Conservation (phyloP, 2,329 filamentous ascomycete genomes). For the Aspergillus spinulosporus region DNA sequence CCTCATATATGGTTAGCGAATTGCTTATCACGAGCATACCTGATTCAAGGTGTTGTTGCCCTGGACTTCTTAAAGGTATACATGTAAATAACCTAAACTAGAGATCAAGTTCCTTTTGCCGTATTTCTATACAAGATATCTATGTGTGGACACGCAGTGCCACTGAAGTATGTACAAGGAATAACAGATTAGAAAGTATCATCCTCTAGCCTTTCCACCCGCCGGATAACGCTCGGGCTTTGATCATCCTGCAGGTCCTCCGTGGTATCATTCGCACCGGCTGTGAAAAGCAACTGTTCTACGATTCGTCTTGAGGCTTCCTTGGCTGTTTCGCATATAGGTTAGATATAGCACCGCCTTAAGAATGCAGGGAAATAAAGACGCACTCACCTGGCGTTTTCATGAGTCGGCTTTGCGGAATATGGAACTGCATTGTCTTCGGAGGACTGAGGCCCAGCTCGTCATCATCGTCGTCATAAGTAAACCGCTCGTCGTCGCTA, state of each 20-base stretch:
- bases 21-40: not conserved
- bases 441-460: slow-evolving; percentile 77
- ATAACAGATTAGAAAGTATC: slow-evolving; percentile 44
- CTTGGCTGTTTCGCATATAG: slow-evolving; percentile 37
- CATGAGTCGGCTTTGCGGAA: slow-evolving; percentile 51
- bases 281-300: slow-evolving; percentile 49
- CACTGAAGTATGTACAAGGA: not conserved
- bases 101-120: not conserved
- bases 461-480: slow-evolving; percentile 62
- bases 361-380: not conserved
- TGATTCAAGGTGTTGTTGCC: not conserved
- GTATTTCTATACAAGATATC: not conserved
- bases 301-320: slow-evolving; percentile 54
- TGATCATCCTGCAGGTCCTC: slow-evolving; percentile 41
- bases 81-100: not conserved
- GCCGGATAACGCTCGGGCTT: slow-evolving; percentile 49
- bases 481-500: slow-evolving; percentile 66
- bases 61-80: not conserved
- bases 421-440: slow-evolving; percentile 64
- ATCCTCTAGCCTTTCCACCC: slow-evolving; percentile 44
- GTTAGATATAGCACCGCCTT: not conserved
- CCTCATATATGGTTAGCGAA: not conserved
- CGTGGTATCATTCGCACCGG: slow-evolving; percentile 44
- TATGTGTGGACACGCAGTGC: not conserved
- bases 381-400: slow-evolving; percentile 50